Conservation (phyloP, 768 basidiomycete genomes). For the Candolleomyces aberdarensis region DNA sequence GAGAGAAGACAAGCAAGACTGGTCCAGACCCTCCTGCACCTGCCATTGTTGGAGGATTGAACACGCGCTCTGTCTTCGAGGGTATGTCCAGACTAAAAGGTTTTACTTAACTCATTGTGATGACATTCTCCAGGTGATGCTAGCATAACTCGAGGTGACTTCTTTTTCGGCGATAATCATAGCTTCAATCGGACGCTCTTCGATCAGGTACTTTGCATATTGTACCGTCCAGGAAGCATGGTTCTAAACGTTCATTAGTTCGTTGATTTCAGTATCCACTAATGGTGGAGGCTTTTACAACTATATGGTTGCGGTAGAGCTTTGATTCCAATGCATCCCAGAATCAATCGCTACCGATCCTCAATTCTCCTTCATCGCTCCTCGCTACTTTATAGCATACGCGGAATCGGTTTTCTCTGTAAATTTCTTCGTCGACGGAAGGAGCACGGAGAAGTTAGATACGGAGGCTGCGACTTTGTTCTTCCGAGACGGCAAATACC, state of each 20-base stretch:
- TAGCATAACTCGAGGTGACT: slow-evolving; percentile 10
- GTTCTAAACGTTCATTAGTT: slow-evolving; percentile 5
- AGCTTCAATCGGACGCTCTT: slow-evolving; percentile 21
- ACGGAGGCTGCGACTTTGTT: slow-evolving; percentile 13
- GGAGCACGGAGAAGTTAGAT: slow-evolving; percentile 10
- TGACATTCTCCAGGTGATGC: not conserved
- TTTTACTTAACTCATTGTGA: not conserved
- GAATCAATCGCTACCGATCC: slow-evolving; percentile 20
- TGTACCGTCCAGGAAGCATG: not conserved
- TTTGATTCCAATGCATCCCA: slow-evolving; percentile 15
- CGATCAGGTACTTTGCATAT: slow-evolving; percentile 9
- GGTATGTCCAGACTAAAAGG: slow-evolving; percentile 1
- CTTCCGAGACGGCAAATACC: slow-evolving; percentile 15
- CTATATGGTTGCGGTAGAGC: slow-evolving; percentile 14
- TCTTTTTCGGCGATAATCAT: slow-evolving; percentile 18
- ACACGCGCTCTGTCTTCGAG: slow-evolving; percentile 16
- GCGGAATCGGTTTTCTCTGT: slow-evolving; percentile 14
- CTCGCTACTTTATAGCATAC: slow-evolving; percentile 13
- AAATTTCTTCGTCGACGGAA: slow-evolving; percentile 18
- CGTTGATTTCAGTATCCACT: slow-evolving; percentile 10
- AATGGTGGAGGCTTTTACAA: slow-evolving; percentile 20
- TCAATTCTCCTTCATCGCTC: slow-evolving; percentile 12
- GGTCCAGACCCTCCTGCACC: slow-evolving; percentile 16
- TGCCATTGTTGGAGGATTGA: slow-evolving; percentile 17
- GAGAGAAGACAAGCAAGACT: slow-evolving; percentile 14